phyloP scores from a whole-genome alignment of 495 filamentous ascomycete genomes.

The Penicillium verhagenii region DNA sequence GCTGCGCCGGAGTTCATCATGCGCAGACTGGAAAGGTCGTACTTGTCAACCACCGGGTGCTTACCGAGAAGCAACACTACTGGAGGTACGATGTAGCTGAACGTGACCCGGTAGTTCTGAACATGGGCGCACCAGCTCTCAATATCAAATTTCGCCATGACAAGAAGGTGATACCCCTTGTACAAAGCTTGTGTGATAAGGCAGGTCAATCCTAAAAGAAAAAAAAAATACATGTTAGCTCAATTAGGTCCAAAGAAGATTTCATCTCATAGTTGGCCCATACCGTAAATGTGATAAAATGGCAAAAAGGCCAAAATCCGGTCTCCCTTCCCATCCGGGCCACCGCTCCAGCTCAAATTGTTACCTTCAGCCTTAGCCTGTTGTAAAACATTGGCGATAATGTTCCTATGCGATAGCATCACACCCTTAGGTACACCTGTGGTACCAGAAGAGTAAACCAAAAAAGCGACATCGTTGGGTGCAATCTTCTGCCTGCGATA shows the following conservation, averaged over 20 bases:
- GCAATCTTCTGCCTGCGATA: conserved; percentile 47
- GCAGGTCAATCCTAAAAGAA: conserved; percentile 65
- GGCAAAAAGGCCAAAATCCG: conserved; percentile 77
- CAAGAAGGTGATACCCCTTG: conserved; percentile 64
- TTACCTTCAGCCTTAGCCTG: conserved; percentile 56
- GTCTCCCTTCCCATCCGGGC: conserved; percentile 63
- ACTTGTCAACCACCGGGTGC: conserved; percentile 71
- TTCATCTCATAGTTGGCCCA: too few relatives aligned
- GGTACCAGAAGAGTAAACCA: conserved; percentile 89
- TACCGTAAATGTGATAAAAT: conserved; percentile 94
- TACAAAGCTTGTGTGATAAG: conserved; percentile 64
- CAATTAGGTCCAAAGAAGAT: too few relatives aligned
- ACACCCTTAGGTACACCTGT: conserved; percentile 92
- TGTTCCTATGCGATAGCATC: conserved; percentile 81
- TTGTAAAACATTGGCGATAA: conserved; percentile 68
- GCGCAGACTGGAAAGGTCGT: conserved; percentile 74
- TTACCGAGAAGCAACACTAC: conserved; percentile 80
- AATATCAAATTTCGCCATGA: conserved; percentile 85
- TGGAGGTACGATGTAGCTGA: conserved; percentile 81
- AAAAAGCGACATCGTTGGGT: conserved; percentile 54
- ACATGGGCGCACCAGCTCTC: conserved; percentile 73
- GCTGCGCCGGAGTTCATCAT: conserved; percentile 92
- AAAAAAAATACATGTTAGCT: too few relatives aligned
- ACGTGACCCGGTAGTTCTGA: conserved; percentile 73
- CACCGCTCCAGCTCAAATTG: conserved; percentile 59